A percentile compares a stretch with the other conserved stretches of the same genome.
These are phyloP conservation scores for Ceratobasidium sp. DNA, from an alignment of 1,284 basidiomycete species.

Conservation along the genomic window DNA sequence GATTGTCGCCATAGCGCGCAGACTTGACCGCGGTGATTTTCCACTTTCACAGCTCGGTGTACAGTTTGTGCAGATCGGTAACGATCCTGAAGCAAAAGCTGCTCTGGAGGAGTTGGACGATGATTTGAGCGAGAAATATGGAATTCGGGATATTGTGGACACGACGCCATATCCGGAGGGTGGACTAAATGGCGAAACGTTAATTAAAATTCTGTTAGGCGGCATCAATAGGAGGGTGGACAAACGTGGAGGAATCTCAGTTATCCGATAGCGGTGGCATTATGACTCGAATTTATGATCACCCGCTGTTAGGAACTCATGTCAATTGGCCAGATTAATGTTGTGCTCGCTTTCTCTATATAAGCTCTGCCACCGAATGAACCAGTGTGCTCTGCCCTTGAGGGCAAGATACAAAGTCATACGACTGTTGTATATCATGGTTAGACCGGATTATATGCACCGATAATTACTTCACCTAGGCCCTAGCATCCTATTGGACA, in stretches of 20 bases:
- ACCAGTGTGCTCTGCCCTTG: no score
- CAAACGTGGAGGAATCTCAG: slow-evolving; percentile 4
- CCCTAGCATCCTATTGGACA: no score
- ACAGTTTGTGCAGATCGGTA: slow-evolving; percentile 75
- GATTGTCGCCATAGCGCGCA: slow-evolving; percentile 54
- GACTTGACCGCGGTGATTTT: slow-evolving; percentile 55
- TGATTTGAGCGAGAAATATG: slow-evolving; percentile 59
- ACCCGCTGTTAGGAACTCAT: no score
- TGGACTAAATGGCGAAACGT: slow-evolving; percentile 58
- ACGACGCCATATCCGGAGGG: slow-evolving; percentile 59
- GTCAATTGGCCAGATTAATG: no score
- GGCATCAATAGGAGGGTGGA: slow-evolving; percentile 58
- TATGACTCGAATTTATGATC: no score
- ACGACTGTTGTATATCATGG: no score
- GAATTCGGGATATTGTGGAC: slow-evolving; percentile 65
- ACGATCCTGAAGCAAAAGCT: slow-evolving; percentile 61
- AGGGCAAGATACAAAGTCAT: no score
- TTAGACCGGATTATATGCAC: no score
- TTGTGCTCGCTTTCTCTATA: no score
- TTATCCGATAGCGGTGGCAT: slow-evolving; percentile 32
- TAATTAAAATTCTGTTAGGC: slow-evolving; percentile 65
- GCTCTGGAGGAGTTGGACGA: slow-evolving; percentile 67
- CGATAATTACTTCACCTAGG: no score
- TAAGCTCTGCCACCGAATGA: no score
- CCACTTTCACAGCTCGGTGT: slow-evolving; percentile 63